Evolutionary conservation across 2,329 filamentous ascomycete species (phyloP).

Genomic region (Apiospora pterosperma): DNA sequence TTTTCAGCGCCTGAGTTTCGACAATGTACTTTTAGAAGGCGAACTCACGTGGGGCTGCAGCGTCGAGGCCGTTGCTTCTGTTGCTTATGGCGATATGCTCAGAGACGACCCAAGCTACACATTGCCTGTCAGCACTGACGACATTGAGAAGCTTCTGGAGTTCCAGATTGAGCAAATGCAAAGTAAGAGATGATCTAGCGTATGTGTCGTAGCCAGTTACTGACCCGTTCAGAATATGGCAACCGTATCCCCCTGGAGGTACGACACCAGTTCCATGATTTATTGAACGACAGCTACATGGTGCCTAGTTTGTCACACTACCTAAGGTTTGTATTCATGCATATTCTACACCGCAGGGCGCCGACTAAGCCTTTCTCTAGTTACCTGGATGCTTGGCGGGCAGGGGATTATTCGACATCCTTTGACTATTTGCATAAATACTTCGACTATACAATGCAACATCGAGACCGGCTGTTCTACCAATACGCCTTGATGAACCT

Average conservation of each 20-base stretch:
- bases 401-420: constrained; percentile 83
- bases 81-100: constrained; percentile 52
- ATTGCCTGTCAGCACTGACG: constrained; percentile 66
- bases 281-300: constrained; percentile 65
- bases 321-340: constrained; percentile 50
- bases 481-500: constrained; percentile 94
- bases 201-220: neutral
- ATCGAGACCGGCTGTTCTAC: constrained; percentile 78
- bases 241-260: constrained; percentile 74
- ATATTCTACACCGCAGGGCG: constrained; percentile 8
- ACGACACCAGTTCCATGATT: constrained; percentile 63
- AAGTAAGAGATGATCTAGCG: constrained; percentile 43
- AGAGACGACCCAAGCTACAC: constrained; percentile 36
- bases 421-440: constrained; percentile 92
- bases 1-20: constrained; percentile 55
- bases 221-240: constrained; percentile 57
- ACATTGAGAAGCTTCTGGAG: constrained; percentile 77
- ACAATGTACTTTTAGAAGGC: constrained; percentile 49
- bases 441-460: constrained; percentile 94
- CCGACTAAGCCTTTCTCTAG: constrained; percentile 36
- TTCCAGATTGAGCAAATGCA: constrained; percentile 89
- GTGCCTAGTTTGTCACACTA: constrained; percentile 75
- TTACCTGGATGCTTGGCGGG: constrained; percentile 89
- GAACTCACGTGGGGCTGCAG: constrained; percentile 50
- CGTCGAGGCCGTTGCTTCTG: constrained; percentile 41